Conservation (phyloP, 106 monocot genomes). For the Dendrobium nobile region DNA sequence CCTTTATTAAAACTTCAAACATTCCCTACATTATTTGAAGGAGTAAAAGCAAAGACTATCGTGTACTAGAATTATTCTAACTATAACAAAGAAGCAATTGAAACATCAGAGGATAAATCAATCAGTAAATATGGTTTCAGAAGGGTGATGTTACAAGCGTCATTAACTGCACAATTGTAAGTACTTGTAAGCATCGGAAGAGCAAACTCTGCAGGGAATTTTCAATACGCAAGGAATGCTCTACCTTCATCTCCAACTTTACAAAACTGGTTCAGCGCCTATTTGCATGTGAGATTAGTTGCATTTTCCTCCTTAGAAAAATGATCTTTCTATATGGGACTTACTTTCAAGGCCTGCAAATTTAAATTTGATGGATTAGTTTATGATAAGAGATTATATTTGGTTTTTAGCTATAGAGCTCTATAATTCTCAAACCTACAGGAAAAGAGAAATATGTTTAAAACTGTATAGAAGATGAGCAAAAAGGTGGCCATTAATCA, state of each 20-base stretch:
- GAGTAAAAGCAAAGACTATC: too few species aligned
- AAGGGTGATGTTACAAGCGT: background rate
- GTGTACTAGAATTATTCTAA: too few species aligned
- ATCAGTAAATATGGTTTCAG: too few species aligned
- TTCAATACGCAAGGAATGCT: background rate
- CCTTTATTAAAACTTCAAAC: too few species aligned
- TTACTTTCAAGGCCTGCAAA: constrained; percentile 53
- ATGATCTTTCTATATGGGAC: constrained; percentile 38
- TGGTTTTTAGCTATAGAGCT: too few species aligned
- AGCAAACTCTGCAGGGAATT: background rate
- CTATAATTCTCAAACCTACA: too few species aligned
- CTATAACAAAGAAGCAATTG: too few species aligned
- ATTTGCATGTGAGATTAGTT: background rate
- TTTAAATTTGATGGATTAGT: background rate
- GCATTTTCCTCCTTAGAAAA: background rate
- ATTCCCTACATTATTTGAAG: too few species aligned
- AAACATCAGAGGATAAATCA: too few species aligned
- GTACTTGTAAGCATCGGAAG: background rate
- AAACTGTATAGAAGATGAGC: background rate
- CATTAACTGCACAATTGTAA: background rate
- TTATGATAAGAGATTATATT: background rate
- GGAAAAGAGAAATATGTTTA: too few species aligned
- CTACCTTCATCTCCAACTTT: background rate
- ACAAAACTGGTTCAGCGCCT: background rate
- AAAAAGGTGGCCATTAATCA: background rate